These are phyloP conservation scores for Lentinula lateritia DNA, from an alignment of 768 basidiomycete species.

Conservation along the genomic window DNA sequence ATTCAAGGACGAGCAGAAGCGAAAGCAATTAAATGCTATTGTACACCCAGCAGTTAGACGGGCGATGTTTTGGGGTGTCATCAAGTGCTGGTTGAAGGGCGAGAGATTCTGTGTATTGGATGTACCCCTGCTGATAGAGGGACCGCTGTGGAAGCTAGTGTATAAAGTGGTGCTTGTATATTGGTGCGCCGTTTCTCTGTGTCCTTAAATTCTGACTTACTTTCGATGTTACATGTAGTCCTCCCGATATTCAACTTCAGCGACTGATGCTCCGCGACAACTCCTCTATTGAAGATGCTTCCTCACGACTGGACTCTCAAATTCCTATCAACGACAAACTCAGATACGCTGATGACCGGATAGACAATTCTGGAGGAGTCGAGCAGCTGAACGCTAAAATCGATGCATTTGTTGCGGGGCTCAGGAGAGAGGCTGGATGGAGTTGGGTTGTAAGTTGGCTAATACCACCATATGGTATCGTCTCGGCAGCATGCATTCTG, in stretches of 20 bases:
- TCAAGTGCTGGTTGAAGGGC: constrained; percentile 72
- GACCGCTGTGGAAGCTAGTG: constrained; percentile 78
- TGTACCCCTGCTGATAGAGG: constrained; percentile 89
- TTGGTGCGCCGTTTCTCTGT: constrained; percentile 51
- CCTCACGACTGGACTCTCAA: constrained; percentile 73
- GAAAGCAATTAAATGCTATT: constrained; percentile 74
- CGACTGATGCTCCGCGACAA: constrained; percentile 76
- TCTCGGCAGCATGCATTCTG: constrained; percentile 31
- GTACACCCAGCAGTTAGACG: constrained; percentile 87
- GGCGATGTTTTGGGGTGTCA: constrained; percentile 65
- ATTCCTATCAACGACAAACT: constrained; percentile 76
- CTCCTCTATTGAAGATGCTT: constrained; percentile 62
- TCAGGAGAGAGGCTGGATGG: constrained; percentile 47
- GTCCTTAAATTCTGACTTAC: not conserved
- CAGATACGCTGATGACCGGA: constrained; percentile 74
- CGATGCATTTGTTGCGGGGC: constrained; percentile 35
- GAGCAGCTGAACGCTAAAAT: constrained; percentile 59
- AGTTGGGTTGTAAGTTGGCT: constrained; percentile 61
- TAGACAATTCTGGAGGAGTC: constrained; percentile 83
- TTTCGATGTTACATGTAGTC: constrained; percentile 36
- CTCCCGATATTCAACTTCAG: constrained; percentile 76
- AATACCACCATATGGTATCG: constrained; percentile 46
- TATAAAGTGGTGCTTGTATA: constrained; percentile 86
- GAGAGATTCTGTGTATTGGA: constrained; percentile 80
- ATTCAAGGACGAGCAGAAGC: constrained; percentile 70